Base-by-base conservation (phyloP, 352 stramenopile genomes). In the Globisporangium yorkense region DNA sequence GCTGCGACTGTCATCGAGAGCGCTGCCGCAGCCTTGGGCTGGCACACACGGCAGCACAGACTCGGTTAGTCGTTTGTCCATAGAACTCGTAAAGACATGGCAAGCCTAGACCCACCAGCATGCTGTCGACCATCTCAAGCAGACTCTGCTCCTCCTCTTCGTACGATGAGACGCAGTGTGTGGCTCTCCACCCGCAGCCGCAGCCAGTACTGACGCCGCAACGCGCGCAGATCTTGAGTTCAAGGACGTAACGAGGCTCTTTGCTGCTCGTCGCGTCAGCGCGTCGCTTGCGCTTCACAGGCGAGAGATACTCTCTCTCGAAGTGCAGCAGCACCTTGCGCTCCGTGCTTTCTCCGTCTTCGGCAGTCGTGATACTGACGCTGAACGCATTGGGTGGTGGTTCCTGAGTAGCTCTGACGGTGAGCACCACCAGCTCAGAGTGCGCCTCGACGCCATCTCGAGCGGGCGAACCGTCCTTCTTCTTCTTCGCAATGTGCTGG, bases 141-240 rank as follows among this genome's bases (percentile, higher is more conserved):
- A 80, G 47, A 39, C 56, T 74, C 16, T 68, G 64, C 15, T 62
- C 50, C 29, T 80, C 72, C 31, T 66, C 56, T 20, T 47, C 56
- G 20, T 41, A 27, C 5, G 33, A n/a, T 21, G 45, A 58, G 9
- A 77, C 53, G 2, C 2, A 12, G 57, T 80, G 72, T 0, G 59
- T 20, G 15, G 37, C 41, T 40, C 70, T 55, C 69, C 72, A 80
- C 3, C 55, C 57, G 31, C 72, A 80, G 12, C 8, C 27, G 27
- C 51, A 67, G 16, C 29, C 47, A 41, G 6, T 35, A 13, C 54
- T 60, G 3, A 15, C 24, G 18, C 72, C 69, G 18, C 72, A 80
- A n/a, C 51, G 54, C 8, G 64, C 57, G 45, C 67, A 80, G 15
- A 72, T 24, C 5, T 48, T 18, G 39, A 79, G 49, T 16, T 62